phyloP scores from a whole-genome alignment of 805 yeast species.

The Lipomyces oligophaga region DNA sequence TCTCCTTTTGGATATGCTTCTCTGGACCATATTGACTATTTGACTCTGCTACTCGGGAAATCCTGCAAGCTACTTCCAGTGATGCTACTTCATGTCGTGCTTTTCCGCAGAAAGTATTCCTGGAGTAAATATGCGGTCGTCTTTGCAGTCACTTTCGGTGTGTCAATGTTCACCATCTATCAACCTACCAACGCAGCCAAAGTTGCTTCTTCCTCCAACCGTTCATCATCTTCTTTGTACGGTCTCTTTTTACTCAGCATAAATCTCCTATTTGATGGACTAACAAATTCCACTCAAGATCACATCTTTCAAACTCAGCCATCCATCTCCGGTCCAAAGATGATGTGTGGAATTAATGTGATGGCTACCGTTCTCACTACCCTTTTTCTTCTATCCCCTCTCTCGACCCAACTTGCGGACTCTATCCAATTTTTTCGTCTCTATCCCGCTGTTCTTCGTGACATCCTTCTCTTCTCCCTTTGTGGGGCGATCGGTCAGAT shows the following conservation, averaged over 20 bases:
- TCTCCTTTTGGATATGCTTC: conserved; percentile 80
- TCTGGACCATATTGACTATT: conserved; percentile 75
- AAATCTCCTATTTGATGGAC: conserved; percentile 80
- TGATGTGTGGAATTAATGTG: conserved; percentile 71
- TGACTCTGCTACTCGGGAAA: conserved; percentile 81
- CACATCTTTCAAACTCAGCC: conserved; percentile 56
- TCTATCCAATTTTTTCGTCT: conserved; percentile 46
- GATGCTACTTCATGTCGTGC: conserved; percentile 70
- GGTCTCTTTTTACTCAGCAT: conserved; percentile 60
- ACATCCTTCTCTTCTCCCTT: conserved; percentile 61
- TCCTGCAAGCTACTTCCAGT: conserved; percentile 93
- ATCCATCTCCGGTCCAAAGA: conserved; percentile 72
- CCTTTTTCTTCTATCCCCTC: conserved; percentile 39
- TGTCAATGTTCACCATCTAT: conserved; percentile 66
- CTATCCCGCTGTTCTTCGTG: conserved; percentile 55
- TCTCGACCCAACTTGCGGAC: conserved; percentile 50
- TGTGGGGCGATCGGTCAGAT: conserved; percentile 92
- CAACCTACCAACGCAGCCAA: conserved; percentile 37
- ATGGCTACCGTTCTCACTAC: conserved; percentile 43
- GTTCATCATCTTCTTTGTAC: conserved; percentile 35
- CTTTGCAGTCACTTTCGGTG: conserved; percentile 74
- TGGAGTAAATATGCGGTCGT: conserved; percentile 76
- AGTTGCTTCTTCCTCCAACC: conserved; percentile 44
- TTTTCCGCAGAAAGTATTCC: conserved; percentile 72
- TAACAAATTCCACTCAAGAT: conserved; percentile 92